Percentiles rank a stretch among this genome's conserved stretches.
Conservation (phyloP, 345 rosid species). For the Clausena lansium region DNA sequence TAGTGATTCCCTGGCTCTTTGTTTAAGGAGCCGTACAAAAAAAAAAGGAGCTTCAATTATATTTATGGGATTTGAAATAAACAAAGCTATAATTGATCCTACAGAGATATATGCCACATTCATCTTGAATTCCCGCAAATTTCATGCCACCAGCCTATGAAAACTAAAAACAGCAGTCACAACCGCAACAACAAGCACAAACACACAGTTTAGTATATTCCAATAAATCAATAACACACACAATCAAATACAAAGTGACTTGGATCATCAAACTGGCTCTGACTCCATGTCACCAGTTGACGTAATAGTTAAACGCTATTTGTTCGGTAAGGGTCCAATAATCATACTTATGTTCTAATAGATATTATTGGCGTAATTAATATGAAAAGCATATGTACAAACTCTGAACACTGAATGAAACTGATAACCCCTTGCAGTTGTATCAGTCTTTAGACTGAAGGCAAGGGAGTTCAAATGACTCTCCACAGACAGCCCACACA, state of each 20-base stretch:
- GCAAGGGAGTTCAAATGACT: neutral
- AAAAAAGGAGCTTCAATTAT: too few relatives aligned
- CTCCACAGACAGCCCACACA: slow-evolving; percentile 6
- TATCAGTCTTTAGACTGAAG: neutral
- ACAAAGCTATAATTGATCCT: too few relatives aligned
- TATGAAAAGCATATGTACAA: slow-evolving; percentile 15
- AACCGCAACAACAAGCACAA: neutral
- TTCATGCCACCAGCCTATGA: too few relatives aligned
- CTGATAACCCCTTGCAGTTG: neutral
- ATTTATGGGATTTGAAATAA: too few relatives aligned
- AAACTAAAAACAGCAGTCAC: neutral
- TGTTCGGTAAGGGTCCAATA: neutral
- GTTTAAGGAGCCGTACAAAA: too few relatives aligned
- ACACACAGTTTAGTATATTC: too few relatives aligned
- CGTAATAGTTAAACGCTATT: neutral
- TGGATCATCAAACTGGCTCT: neutral
- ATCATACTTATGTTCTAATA: neutral
- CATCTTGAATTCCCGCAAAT: too few relatives aligned
- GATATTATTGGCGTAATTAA: slow-evolving; percentile 15
- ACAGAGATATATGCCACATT: too few relatives aligned
- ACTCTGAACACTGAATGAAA: slow-evolving; percentile 12
- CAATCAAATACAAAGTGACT: neutral
- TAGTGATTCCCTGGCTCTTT: too few relatives aligned
- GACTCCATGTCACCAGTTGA: neutral
- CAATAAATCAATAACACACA: neutral